phyloP scores from a whole-genome alignment of 352 stramenopile species.

The Plasmopara halstedii region DNA sequence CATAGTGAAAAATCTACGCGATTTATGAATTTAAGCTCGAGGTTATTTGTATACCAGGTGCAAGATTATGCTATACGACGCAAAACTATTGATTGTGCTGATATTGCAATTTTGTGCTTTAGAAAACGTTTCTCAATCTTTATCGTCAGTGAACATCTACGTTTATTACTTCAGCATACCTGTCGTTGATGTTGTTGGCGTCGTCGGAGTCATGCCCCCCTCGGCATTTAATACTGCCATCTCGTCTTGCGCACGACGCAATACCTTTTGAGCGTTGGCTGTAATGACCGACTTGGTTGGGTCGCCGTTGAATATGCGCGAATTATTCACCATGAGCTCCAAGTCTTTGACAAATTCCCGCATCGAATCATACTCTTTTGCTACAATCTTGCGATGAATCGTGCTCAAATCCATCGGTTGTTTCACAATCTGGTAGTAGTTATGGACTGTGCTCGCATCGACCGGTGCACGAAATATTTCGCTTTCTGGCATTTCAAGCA shows the following conservation, averaged over 20 bases:
- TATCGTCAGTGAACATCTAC: too few relatives aligned
- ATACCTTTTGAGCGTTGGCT: conserved; percentile 63
- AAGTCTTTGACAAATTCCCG: conserved; percentile 82
- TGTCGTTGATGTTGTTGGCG: conserved; percentile 15
- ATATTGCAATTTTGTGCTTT: conserved; percentile 1
- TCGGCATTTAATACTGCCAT: conserved; percentile 57
- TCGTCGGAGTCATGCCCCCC: conserved; percentile 28
- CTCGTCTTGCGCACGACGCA: conserved; percentile 70
- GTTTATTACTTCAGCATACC: conserved; percentile 17
- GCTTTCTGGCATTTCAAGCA: conserved; percentile 73
- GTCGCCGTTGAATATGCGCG: conserved; percentile 75
- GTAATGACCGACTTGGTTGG: conserved; percentile 63
- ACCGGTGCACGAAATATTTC: conserved; percentile 66
- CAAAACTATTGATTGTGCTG: too few relatives aligned
- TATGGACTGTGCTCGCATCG: conserved; percentile 47
- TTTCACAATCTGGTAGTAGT: conserved; percentile 84
- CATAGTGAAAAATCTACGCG: too few relatives aligned
- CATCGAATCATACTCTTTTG: conserved; percentile 72
- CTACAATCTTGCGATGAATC: conserved; percentile 59
- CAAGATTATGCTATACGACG: too few relatives aligned
- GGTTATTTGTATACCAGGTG: too few relatives aligned
- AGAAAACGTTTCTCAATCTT: not conserved
- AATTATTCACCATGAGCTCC: conserved; percentile 84
- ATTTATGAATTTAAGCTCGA: too few relatives aligned
- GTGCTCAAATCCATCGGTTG: conserved; percentile 74